Evolutionary conservation across 164 flowering plant genomes (phyloP).

Genomic region (Protea cynaroides): DNA sequence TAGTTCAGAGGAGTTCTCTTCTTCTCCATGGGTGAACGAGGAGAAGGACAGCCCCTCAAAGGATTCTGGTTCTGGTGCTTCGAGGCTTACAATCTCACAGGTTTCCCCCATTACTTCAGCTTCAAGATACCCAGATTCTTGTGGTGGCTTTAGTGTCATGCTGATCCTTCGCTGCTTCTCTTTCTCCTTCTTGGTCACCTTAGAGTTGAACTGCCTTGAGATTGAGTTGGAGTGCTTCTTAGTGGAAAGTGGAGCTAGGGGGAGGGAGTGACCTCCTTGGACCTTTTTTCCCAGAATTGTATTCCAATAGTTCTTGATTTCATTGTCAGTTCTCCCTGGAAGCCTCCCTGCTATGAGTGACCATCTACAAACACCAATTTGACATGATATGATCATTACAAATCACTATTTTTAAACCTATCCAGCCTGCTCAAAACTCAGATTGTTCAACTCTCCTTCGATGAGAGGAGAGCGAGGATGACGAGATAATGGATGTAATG

Average conservation of each 20-base stretch:
- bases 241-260: neutral
- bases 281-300: conserved; percentile 28
- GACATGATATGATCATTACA: too few species aligned
- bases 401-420: too few species aligned
- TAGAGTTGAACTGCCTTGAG: conserved; percentile 1
- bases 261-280: conserved; percentile 10
- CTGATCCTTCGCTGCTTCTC: too few species aligned
- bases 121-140: neutral
- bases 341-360: conserved; percentile 39
- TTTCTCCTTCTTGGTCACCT: conserved; percentile 27
- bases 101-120: neutral
- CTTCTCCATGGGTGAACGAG: neutral
- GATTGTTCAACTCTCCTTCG: too few species aligned
- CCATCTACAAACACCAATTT: conserved; percentile 22
- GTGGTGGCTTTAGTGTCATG: conserved; percentile 18
- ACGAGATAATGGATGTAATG: too few species aligned
- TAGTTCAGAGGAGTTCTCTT: conserved; percentile 11
- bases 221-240: neutral
- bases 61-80: neutral
- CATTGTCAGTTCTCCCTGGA: conserved; percentile 47
- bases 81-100: neutral
- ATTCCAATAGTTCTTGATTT: conserved; percentile 45
- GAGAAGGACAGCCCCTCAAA: too few species aligned
- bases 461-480: too few species aligned
- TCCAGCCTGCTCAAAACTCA: too few species aligned